Base-by-base conservation (phyloP, 352 stramenopile species). In the Pythium phragmiticola region DNA sequence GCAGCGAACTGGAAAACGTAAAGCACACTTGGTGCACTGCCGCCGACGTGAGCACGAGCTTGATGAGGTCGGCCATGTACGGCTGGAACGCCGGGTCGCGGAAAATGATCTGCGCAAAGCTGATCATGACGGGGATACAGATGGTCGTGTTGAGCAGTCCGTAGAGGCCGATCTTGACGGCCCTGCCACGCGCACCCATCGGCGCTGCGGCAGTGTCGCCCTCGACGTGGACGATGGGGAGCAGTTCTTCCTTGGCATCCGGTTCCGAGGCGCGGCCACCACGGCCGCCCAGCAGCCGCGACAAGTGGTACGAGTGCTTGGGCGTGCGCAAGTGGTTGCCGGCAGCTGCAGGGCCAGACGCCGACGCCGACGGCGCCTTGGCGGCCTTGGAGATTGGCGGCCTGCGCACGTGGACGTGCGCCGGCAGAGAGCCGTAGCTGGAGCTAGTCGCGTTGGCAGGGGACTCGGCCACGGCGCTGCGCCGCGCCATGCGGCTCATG, bases 61-160 rank as follows among this genome's bases (percentile, higher is more conserved):
- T 99, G 54, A 96, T 92, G 77, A 79, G 95, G 70, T 88, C 98
- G 87, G 68, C 86, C 85, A 83, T 89, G 70, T 88, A 98, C 57
- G 75, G 89, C 81, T 92, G 84, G 59, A 97, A 94, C 67, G 98
- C 93, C 13, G 89, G 83, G 62, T 94, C 79, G 37, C 83, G 84
- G 63, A 98, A 99, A 72, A 99, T 98, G 66, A 99, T 98, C 48
- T 97, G 90, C 39, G 95, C 88, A 70, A 98, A 99, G 60, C 95
- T 96, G 74, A 87, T 87, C 78, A 87, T 88, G 46, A 95, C 82
- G 7, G 96, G 95, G 37, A 98, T 86, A 50, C 94, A 84, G 68
- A 98, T 98, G 46, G 98, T 91, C 7, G 94, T 95, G 74, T 98
- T 98, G 62, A 98, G 86, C 41, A 96, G 66, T n/a, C 89, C 89